These are phyloP conservation scores for Salisapilia sapeloensis DNA, from an alignment of 352 stramenopile genomes.

Conservation along the genomic window DNA sequence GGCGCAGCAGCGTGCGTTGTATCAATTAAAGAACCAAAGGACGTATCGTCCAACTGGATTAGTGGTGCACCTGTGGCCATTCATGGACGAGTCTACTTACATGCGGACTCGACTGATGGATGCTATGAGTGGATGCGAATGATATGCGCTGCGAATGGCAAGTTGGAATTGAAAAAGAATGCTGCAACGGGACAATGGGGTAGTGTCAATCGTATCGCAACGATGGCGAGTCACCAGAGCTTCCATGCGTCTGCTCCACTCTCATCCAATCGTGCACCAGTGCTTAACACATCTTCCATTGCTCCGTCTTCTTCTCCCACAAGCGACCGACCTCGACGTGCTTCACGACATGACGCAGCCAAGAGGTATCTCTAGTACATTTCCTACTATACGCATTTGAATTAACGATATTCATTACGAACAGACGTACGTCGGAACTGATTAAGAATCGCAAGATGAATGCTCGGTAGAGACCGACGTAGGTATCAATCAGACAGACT, in stretches of 20 bases:
- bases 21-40: too few species aligned
- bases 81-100: too few species aligned
- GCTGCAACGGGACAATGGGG: conserved; percentile 68
- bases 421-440: conserved; percentile 66
- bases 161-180: conserved; percentile 81
- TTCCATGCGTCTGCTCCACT: conserved; percentile 54
- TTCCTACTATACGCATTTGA: not conserved
- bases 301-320: conserved; percentile 1
- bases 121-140: conserved; percentile 80
- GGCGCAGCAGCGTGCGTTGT: too few species aligned
- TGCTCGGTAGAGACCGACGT: conserved; percentile 10
- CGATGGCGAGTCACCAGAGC: conserved; percentile 68
- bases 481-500: too few species aligned
- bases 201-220: conserved; percentile 74
- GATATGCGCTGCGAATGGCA: conserved; percentile 68
- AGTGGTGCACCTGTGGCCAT: too few species aligned
- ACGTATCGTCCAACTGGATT: too few species aligned
- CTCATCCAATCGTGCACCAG: conserved; percentile 13
- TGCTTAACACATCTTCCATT: conserved; percentile 4
- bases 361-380: conserved; percentile 32
- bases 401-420: conserved; percentile 2
- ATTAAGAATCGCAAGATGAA: conserved; percentile 73
- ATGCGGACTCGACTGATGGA: conserved; percentile 27
- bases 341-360: conserved; percentile 57
- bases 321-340: conserved; percentile 25